Conservation (phyloP, 2,329 filamentous ascomycete genomes). For the Diaporthe sp. region DNA sequence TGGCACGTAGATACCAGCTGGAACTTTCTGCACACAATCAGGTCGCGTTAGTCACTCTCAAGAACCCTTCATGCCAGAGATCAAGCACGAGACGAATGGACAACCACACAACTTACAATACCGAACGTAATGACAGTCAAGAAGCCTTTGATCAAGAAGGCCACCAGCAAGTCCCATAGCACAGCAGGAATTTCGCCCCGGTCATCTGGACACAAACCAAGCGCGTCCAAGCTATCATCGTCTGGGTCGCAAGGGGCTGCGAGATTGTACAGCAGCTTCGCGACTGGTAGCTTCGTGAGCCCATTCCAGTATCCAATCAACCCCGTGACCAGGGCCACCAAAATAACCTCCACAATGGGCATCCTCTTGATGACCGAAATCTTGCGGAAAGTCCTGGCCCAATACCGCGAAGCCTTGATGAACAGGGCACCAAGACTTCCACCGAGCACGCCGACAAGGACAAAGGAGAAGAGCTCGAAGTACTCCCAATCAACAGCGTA, state of each 20-base stretch:
- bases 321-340: slow-evolving; percentile 89
- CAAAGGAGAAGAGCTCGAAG: slow-evolving; percentile 89
- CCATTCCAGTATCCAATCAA: slow-evolving; percentile 93
- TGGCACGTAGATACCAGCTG: slow-evolving; percentile 96
- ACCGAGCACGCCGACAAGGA: slow-evolving; percentile 87
- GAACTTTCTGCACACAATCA: slow-evolving; percentile 75
- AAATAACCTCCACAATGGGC: slow-evolving; percentile 86
- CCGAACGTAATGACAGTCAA: slow-evolving; percentile 94
- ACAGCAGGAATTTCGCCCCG: slow-evolving; percentile 84
- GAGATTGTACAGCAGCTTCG: slow-evolving; percentile 90
- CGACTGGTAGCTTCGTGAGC: slow-evolving; percentile 89
- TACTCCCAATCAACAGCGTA: slow-evolving; percentile 93
- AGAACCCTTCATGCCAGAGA: background rate
- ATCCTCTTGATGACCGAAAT: slow-evolving; percentile 83
- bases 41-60: background rate
- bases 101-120: slow-evolving; percentile 66
- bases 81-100: background rate
- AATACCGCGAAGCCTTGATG: slow-evolving; percentile 93
- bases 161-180: slow-evolving; percentile 77
- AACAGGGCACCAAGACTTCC: slow-evolving; percentile 90
- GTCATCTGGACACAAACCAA: slow-evolving; percentile 82
- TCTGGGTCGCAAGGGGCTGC: slow-evolving; percentile 87
- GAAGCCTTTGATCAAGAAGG: slow-evolving; percentile 90
- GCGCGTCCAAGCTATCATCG: slow-evolving; percentile 69
- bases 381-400: slow-evolving; percentile 90